A percentile compares a stretch with the other conserved stretches of the same genome.
These are phyloP conservation scores for Daldinia caldariorum DNA, from an alignment of 495 filamentous ascomycete species.

Conservation along the genomic window DNA sequence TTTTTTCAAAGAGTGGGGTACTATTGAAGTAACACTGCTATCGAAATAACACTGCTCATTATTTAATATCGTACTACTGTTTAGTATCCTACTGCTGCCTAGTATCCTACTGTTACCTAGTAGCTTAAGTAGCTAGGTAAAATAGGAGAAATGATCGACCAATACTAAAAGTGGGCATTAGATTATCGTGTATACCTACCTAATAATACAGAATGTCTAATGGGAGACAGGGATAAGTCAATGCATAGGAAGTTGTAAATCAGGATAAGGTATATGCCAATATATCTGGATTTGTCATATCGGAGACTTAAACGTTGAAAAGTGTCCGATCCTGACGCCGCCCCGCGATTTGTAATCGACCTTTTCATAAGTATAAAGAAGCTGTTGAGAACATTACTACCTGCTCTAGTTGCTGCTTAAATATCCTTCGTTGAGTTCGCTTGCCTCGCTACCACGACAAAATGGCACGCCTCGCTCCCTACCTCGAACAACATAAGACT, in stretches of 20 bases:
- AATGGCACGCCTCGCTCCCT: constrained; percentile 43
- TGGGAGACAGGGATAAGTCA: not conserved
- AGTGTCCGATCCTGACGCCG: not conserved
- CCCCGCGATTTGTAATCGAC: not conserved
- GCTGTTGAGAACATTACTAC: not conserved
- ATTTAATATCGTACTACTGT: too few species aligned
- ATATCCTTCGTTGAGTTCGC: not conserved
- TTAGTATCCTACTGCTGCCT: too few species aligned
- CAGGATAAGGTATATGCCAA: not conserved
- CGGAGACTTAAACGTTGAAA: not conserved
- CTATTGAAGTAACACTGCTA: too few species aligned
- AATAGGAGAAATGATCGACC: too few species aligned
- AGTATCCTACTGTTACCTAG: too few species aligned
- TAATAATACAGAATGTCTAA: too few species aligned
- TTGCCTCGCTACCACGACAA: not conserved
- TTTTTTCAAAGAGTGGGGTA: too few species aligned
- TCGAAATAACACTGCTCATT: too few species aligned
- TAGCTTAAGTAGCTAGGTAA: too few species aligned
- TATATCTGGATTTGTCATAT: not conserved
- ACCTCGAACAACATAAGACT: constrained; percentile 54
- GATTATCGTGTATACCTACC: too few species aligned
- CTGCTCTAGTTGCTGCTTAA: not conserved
- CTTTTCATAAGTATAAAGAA: not conserved
- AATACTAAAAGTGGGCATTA: too few species aligned
- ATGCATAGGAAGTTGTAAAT: not conserved